Base-by-base conservation (phyloP, 495 filamentous ascomycete genomes). In the Elaphomyces granulatus region DNA sequence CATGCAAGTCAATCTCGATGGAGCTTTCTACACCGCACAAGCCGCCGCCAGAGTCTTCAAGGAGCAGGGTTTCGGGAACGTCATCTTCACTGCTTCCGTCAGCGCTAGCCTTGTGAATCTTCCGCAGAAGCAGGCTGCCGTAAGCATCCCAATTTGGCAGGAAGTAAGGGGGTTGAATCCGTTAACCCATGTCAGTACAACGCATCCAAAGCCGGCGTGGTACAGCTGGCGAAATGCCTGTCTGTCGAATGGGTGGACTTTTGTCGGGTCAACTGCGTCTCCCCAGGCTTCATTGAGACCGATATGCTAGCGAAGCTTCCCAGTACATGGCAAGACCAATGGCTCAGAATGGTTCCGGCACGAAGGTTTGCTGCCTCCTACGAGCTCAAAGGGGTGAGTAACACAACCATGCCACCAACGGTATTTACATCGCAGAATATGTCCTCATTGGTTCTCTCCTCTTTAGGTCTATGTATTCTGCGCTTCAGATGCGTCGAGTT, bases 1-100 rank as follows among this genome's bases (percentile, higher is more conserved):
- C 20, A 66, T 66, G 53, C 57, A 61, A 14, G 61, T 67, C 9
- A 70, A 70, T 33, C 53, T 67, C 0, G 65, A 70, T 36, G 62
- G 65, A 1, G 62, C 60, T 10, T 67, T 67, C 34, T 68, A 60
- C 41, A 58, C 59, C 8, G 66, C 65, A 1, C 59, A 65, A 34
- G 63, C 62, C 1, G 65, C 62, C 2, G 61, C 54, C 0, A 45
- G 52, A 21, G 56, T 64, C 33, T 65, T 67, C 46, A 62, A 60
- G 44, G 23, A 46, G 15, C 61, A 65, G 32, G 64, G 60, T 0
- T 33, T 34, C 34, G 63, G 63, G 0, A 64, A 59, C 50, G 46
- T 67, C 10, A 60, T 67, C 20, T 62, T 65, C 34, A 65, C 59
- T 8, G 61, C 61, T 1, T 60, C 55, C 7, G 59, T 64, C 17